phyloP scores from a whole-genome alignment of 1,284 basidiomycete genomes.

The Flammula alnicola region DNA sequence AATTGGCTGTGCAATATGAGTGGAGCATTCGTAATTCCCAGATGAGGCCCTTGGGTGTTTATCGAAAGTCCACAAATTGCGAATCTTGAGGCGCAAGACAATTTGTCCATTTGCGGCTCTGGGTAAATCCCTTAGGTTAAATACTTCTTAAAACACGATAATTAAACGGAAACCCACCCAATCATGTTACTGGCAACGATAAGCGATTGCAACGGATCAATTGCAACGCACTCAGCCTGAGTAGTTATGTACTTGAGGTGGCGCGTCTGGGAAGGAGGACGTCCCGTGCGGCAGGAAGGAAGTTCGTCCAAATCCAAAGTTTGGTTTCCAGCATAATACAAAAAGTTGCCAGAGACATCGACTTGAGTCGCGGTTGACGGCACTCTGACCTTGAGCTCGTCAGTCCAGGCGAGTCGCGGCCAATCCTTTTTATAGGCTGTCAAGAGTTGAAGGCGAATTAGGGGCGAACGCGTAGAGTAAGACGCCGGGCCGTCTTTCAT shows the following conservation, averaged over 20 bases:
- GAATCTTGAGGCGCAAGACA: conserved; percentile 46
- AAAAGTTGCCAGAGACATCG: conserved; percentile 53
- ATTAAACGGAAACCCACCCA: conserved; percentile 39
- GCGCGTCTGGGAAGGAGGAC: conserved; percentile 47
- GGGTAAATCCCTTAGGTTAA: conserved; percentile 14
- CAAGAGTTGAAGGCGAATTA: conserved; percentile 52
- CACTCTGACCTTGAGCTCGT: conserved; percentile 51
- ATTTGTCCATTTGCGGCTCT: conserved; percentile 43
- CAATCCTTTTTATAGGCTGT: conserved; percentile 55
- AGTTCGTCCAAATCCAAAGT: conserved; percentile 56
- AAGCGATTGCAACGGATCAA: conserved; percentile 55
- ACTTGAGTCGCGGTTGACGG: conserved; percentile 44
- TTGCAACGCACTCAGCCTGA: conserved; percentile 51
- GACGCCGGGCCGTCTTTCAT: conserved; percentile 56
- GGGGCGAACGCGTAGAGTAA: conserved; percentile 38
- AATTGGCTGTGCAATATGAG: conserved; percentile 38
- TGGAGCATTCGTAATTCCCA: conserved; percentile 43
- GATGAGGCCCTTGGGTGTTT: conserved; percentile 45
- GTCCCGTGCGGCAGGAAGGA: conserved; percentile 54
- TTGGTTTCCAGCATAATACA: conserved; percentile 55
- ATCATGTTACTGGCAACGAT: conserved; percentile 48
- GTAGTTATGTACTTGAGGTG: conserved; percentile 52
- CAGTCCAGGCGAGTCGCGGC: conserved; percentile 53
- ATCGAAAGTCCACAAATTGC: conserved; percentile 49
- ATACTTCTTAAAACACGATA: conserved; percentile 12